Evolutionary conservation across 257 asterid genomes (phyloP).

Genomic region (Buddleja alternifolia): DNA sequence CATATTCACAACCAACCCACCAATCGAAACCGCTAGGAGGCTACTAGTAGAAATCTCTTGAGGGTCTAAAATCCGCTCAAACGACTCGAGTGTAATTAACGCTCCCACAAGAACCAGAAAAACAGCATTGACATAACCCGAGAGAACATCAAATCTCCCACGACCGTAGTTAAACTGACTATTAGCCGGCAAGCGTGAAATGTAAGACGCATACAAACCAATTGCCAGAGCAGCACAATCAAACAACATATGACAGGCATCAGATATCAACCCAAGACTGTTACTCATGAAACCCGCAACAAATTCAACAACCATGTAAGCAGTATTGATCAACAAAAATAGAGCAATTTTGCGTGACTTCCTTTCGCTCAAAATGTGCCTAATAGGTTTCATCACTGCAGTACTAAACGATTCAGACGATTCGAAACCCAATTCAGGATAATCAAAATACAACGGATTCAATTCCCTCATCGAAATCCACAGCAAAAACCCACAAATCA

Average conservation of each 20-base stretch:
- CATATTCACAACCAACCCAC: conserved; percentile 89
- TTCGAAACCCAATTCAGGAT: conserved; percentile 76
- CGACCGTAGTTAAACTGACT: conserved; percentile 87
- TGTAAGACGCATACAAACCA: conserved; percentile 92
- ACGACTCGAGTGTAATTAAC: conserved; percentile 79
- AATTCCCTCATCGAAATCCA: conserved; percentile 78
- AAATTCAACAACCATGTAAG: conserved; percentile 94
- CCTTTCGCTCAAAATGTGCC: conserved; percentile 86
- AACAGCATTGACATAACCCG: conserved; percentile 92
- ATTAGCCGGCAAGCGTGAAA: conserved; percentile 91
- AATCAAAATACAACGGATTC: conserved; percentile 44
- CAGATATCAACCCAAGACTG: conserved; percentile 98
- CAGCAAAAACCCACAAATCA: conserved; percentile 76
- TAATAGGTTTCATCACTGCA: conserved; percentile 73
- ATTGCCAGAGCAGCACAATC: conserved; percentile 98
- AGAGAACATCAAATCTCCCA: conserved; percentile 95
- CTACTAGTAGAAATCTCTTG: conserved; percentile 93
- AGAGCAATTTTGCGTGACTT: conserved; percentile 92
- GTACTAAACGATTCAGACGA: conserved; percentile 54
- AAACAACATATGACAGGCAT: conserved; percentile 97
- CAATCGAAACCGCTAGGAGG: conserved; percentile 75
- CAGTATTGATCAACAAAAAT: conserved; percentile 82
- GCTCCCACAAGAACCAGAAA: conserved; percentile 91
- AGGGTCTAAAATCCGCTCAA: conserved; percentile 94
- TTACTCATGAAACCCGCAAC: conserved; percentile 94